Conservation (phyloP, 2,329 filamentous ascomycete species). For the Lasiodiplodia theobromae region DNA sequence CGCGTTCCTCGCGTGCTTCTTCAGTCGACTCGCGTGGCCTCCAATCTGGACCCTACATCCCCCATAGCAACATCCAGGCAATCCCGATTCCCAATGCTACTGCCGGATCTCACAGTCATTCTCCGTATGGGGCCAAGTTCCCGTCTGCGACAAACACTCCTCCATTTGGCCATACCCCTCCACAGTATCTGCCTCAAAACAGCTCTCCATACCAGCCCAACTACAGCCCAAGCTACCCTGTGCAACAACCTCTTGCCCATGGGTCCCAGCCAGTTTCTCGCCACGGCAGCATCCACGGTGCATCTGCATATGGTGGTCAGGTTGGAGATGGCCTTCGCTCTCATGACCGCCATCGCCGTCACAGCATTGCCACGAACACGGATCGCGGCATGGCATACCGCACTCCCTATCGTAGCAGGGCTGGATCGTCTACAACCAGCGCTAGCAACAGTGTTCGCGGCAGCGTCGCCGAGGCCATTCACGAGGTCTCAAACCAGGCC, state of each 20-base stretch:
- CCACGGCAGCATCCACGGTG: slow-evolving; percentile 5
- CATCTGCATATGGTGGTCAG: slow-evolving; percentile 16
- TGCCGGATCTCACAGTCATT: background rate
- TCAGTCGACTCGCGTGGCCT: slow-evolving; percentile 26
- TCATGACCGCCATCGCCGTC: slow-evolving; percentile 27
- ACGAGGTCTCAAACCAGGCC: background rate
- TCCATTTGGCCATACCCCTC: slow-evolving; percentile 16
- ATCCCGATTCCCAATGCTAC: background rate
- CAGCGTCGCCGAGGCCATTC: slow-evolving; percentile 1
- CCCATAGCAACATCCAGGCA: slow-evolving; percentile 26
- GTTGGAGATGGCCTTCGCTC: background rate
- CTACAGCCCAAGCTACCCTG: slow-evolving; percentile 17
- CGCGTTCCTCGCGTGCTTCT: slow-evolving; percentile 26
- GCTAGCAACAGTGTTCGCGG: background rate
- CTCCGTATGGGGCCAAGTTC: slow-evolving; percentile 11
- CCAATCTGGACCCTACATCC: slow-evolving; percentile 21
- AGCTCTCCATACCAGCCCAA: slow-evolving; percentile 28
- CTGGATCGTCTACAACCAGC: slow-evolving; percentile 22
- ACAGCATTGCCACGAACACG: slow-evolving; percentile 38
- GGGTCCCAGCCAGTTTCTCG: slow-evolving; percentile 16
- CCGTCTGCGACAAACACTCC: slow-evolving; percentile 15
- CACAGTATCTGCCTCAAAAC: slow-evolving; percentile 14
- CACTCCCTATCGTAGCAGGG: background rate
- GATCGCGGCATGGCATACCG: slow-evolving; percentile 37
- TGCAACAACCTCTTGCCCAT: background rate